These are phyloP conservation scores for Choiromyces venosus DNA, from an alignment of 495 filamentous ascomycete species.

Conservation along the genomic window DNA sequence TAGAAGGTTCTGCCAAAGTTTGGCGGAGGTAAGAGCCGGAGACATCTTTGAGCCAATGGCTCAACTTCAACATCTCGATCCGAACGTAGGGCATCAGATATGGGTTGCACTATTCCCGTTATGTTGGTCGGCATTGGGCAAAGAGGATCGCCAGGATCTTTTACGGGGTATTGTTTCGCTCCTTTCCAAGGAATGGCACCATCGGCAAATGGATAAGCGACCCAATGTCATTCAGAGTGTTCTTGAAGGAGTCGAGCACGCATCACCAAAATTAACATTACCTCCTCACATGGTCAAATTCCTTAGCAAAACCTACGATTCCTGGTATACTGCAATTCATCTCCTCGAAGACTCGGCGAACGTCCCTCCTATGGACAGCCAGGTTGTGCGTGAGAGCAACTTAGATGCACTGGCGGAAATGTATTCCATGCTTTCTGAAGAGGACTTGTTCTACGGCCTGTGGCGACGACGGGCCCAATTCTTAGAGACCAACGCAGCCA, in stretches of 20 bases:
- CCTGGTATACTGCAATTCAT: slow-evolving; percentile 83
- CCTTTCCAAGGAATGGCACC: slow-evolving; percentile 90
- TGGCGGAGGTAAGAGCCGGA: slow-evolving; percentile 74
- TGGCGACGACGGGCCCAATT: slow-evolving; percentile 95
- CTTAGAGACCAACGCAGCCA: slow-evolving; percentile 88
- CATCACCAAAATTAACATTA: slow-evolving; percentile 78
- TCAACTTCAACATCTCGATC: slow-evolving; percentile 90
- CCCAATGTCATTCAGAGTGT: slow-evolving; percentile 92
- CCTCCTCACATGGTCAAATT: slow-evolving; percentile 95
- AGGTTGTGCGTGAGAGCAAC: slow-evolving; percentile 80
- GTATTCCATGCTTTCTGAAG: slow-evolving; percentile 82
- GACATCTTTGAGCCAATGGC: slow-evolving; percentile 85
- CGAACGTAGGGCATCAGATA: slow-evolving; percentile 69
- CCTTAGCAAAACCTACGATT: slow-evolving; percentile 81
- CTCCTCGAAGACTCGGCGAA: slow-evolving; percentile 81
- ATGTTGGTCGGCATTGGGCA: slow-evolving; percentile 81
- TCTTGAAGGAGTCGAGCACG: slow-evolving; percentile 72
- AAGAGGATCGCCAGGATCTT: slow-evolving; percentile 84
- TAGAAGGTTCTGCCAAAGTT: slow-evolving; percentile 70
- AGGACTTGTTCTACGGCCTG: slow-evolving; percentile 95
- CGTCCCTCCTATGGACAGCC: slow-evolving; percentile 74
- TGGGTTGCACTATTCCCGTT: slow-evolving; percentile 90
- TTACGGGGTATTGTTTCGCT: slow-evolving; percentile 80
- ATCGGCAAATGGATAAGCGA: slow-evolving; percentile 83
- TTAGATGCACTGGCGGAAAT: slow-evolving; percentile 88